phyloP scores from a whole-genome alignment of 352 stramenopile genomes.

The Phytophthora aleatoria region DNA sequence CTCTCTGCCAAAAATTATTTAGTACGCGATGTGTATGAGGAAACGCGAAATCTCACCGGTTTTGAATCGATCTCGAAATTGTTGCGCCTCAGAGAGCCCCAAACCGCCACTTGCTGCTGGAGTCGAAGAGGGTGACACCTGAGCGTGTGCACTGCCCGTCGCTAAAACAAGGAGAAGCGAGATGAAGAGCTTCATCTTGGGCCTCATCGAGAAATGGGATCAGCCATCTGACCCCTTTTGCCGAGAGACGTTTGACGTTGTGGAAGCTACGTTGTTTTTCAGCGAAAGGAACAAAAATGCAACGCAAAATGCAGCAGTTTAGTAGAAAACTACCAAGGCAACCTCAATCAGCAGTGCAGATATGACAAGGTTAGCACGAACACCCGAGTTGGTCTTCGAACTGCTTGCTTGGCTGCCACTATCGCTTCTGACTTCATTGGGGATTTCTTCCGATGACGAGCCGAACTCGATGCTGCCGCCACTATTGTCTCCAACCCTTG shows the following conservation, averaged over 20 bases:
- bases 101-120: not conserved
- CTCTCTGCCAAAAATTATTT: too few species aligned
- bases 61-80: conserved; percentile 5
- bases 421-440: not conserved
- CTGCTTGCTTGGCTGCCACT: not conserved
- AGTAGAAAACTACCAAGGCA: not conserved
- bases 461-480: conserved; percentile 4
- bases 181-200: conserved; percentile 5
- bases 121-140: not conserved
- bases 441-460: not conserved
- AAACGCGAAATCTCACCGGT: not conserved
- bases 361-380: not conserved
- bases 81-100: too few species aligned
- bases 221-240: not conserved
- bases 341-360: not conserved
- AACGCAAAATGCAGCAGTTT: not conserved
- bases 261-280: too few species aligned
- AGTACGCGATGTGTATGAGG: too few species aligned
- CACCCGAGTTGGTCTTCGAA: not conserved
- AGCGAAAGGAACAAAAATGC: too few species aligned
- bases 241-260: too few species aligned
- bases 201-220: not conserved
- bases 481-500: not conserved
- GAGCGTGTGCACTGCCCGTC: not conserved
- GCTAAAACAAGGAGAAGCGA: not conserved